Percentiles rank a stretch among this genome's conserved stretches.
These are phyloP conservation scores for Fusarium sp. DNA, from an alignment of 2,329 filamentous ascomycete species.

Conservation along the genomic window DNA sequence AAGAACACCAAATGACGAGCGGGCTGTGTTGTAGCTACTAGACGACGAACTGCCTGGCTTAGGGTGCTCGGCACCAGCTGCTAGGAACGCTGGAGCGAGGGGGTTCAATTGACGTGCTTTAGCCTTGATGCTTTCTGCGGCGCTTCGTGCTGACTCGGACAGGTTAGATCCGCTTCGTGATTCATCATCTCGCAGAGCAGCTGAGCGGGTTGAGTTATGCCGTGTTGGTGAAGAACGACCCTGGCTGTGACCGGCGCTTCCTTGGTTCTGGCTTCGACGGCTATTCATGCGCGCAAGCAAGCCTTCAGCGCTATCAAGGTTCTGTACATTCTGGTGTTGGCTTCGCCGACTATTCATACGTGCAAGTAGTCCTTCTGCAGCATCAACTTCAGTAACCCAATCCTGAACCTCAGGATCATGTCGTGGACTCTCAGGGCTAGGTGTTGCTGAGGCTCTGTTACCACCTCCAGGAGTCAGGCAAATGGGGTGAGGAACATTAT, in stretches of 20 bases:
- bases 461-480: slow-evolving; percentile 45
- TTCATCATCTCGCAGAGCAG: slow-evolving; percentile 57
- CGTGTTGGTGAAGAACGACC: slow-evolving; percentile 55
- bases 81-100: slow-evolving; percentile 45
- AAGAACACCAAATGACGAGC: slow-evolving; percentile 63
- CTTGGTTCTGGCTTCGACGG: slow-evolving; percentile 35
- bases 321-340: slow-evolving; percentile 27
- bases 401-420: slow-evolving; percentile 66
- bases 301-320: slow-evolving; percentile 63
- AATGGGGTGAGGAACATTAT: slow-evolving; percentile 32
- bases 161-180: slow-evolving; percentile 67
- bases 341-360: slow-evolving; percentile 53
- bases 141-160: slow-evolving; percentile 65
- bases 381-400: slow-evolving; percentile 69
- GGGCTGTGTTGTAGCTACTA: slow-evolving; percentile 65
- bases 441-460: slow-evolving; percentile 51
- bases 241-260: slow-evolving; percentile 27
- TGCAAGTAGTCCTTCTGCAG: slow-evolving; percentile 63
- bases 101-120: slow-evolving; percentile 52
- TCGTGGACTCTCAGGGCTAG: slow-evolving; percentile 55
- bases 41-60: slow-evolving; percentile 57
- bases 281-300: slow-evolving; percentile 60
- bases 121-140: slow-evolving; percentile 55
- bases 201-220: slow-evolving; percentile 52
- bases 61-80: slow-evolving; percentile 44